phyloP scores from a whole-genome alignment of 1,284 basidiomycete genomes.

The Coniophora puteana region DNA sequence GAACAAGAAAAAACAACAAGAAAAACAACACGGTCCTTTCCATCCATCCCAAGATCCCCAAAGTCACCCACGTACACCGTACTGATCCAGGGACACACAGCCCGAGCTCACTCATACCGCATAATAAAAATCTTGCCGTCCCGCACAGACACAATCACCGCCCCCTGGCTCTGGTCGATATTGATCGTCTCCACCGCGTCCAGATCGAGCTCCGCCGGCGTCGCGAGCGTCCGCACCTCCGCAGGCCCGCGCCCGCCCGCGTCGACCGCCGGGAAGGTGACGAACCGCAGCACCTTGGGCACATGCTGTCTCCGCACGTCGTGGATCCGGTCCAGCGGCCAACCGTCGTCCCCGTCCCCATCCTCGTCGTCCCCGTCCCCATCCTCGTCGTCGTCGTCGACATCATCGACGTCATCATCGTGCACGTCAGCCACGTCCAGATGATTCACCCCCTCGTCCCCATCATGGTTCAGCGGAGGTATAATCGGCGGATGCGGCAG shows the following conservation, averaged over 20 bases:
- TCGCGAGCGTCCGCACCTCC: conserved; percentile 54
- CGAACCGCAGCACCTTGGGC: conserved; percentile 57
- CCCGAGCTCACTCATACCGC: conserved; percentile 62
- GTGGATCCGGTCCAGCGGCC: conserved; percentile 8
- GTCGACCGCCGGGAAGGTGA: conserved; percentile 62
- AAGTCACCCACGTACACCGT: too few species aligned
- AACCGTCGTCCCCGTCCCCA: conserved; percentile 7
- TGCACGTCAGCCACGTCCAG: conserved; percentile 12
- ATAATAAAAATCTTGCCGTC: conserved; percentile 70
- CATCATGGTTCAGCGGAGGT: conserved; percentile 18
- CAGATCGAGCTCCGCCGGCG: conserved; percentile 61
- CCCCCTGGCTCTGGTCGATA: conserved; percentile 71
- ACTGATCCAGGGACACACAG: too few species aligned
- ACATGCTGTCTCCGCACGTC: conserved; percentile 29
- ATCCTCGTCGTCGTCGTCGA: conserved; percentile 9
- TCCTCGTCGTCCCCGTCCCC: conserved; percentile 13
- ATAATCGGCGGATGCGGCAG: too few species aligned
- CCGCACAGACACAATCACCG: conserved; percentile 64
- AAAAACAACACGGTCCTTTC: too few species aligned
- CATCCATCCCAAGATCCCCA: too few species aligned
- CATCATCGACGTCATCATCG: conserved; percentile 9
- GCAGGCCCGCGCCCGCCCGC: conserved; percentile 19
- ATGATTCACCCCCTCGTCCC: conserved; percentile 11
- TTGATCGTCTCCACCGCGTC: conserved; percentile 69
- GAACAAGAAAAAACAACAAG: too few species aligned